These are phyloP conservation scores for Elongisporangium anandrum DNA, from an alignment of 352 stramenopile genomes.

Conservation along the genomic window DNA sequence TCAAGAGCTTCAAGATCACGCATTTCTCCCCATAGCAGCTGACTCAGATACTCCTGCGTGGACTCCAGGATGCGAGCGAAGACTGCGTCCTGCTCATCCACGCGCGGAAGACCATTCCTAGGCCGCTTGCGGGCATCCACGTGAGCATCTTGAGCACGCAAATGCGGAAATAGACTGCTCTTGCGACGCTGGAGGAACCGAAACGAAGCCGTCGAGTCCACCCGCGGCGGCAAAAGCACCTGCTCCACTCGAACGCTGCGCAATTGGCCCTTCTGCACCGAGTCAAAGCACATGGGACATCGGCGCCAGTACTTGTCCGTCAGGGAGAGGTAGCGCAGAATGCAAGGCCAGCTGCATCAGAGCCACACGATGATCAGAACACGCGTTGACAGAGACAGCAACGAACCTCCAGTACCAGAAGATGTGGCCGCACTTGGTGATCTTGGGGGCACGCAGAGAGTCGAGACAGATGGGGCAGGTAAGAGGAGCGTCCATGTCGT, in stretches of 20 bases:
- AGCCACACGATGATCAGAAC: conserved; percentile 1
- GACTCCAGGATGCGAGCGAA: conserved; percentile 75
- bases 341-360: conserved; percentile 66
- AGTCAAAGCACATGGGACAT: conserved; percentile 87
- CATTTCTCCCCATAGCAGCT: conserved; percentile 62
- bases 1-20: conserved; percentile 65
- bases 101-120: conserved; percentile 38
- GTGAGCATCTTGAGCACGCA: conserved; percentile 13
- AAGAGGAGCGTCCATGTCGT: conserved; percentile 49
- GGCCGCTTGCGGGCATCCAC: conserved; percentile 19
- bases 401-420: conserved; percentile 50
- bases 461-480: conserved; percentile 84
- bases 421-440: conserved; percentile 83
- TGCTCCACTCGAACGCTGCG: conserved; percentile 66
- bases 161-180: conserved; percentile 62
- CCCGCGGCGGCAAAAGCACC: conserved; percentile 47
- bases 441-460: conserved; percentile 71
- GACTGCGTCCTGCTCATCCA: conserved; percentile 58
- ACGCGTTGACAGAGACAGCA: neutral
- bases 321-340: conserved; percentile 77
- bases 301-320: conserved; percentile 86
- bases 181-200: conserved; percentile 72
- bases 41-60: conserved; percentile 54
- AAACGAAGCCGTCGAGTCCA: conserved; percentile 54
- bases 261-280: conserved; percentile 76